Conservation (phyloP, 2,329 filamentous ascomycete species). For the Albophoma yamanashiensis region DNA sequence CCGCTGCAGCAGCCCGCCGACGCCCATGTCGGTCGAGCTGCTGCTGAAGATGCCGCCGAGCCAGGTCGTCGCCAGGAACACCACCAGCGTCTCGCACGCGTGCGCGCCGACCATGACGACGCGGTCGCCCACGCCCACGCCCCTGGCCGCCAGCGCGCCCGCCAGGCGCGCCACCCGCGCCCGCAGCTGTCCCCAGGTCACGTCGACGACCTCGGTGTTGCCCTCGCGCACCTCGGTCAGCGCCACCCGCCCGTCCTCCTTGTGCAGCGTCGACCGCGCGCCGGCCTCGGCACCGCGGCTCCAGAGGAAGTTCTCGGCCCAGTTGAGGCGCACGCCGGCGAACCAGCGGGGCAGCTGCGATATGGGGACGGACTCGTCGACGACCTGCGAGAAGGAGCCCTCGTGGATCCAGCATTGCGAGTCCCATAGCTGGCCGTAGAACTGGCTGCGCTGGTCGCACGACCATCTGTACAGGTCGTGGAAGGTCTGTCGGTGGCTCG, state of each 20-base stretch:
- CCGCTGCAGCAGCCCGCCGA: constrained; percentile 65
- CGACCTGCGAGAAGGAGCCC: constrained; percentile 46
- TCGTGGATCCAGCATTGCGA: constrained; percentile 50
- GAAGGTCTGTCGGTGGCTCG: constrained; percentile 40
- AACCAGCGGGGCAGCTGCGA: constrained; percentile 70
- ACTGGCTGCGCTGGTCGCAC: constrained; percentile 46
- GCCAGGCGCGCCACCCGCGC: constrained; percentile 46
- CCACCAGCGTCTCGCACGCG: constrained; percentile 60
- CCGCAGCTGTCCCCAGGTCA: constrained; percentile 60
- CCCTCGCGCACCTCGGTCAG: constrained; percentile 65
- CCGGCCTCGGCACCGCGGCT: constrained; percentile 33
- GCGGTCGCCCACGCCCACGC: constrained; percentile 61
- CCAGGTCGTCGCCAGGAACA: constrained; percentile 59
- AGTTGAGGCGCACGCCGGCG: constrained; percentile 61
- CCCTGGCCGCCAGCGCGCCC: constrained; percentile 54
- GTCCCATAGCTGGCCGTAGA: constrained; percentile 56
- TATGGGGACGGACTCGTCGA: constrained; percentile 62
- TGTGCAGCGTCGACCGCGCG: constrained; percentile 41
- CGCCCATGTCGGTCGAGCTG: constrained; percentile 74
- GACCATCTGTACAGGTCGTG: constrained; percentile 63
- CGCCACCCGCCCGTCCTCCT: constrained; percentile 62
- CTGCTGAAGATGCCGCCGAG: constrained; percentile 68
- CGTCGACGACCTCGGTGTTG: constrained; percentile 38
- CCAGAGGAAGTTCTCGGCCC: constrained; percentile 71
- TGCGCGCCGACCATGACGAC: constrained; percentile 68